Evolutionary conservation across 2,329 filamentous ascomycete genomes (phyloP).

Genomic region (Coleophoma crateriformis): DNA sequence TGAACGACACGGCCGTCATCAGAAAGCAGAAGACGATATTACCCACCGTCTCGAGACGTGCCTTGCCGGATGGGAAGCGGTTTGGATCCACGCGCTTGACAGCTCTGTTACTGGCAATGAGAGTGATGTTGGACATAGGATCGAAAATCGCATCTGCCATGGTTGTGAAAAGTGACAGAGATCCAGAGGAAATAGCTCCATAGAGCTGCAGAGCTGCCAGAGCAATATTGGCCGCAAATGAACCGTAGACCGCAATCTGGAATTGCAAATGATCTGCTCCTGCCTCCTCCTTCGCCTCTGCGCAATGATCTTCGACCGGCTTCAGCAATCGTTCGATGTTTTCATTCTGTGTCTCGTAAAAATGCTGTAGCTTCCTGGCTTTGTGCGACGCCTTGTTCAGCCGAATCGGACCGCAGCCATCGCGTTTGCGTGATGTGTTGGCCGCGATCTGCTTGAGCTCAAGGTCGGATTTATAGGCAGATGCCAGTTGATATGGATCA

Average conservation of each 20-base stretch:
- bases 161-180: constrained; percentile 94
- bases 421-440: constrained; percentile 74
- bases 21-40: constrained; percentile 96
- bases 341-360: constrained; percentile 89
- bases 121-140: constrained; percentile 79
- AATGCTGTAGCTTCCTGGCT: constrained; percentile 55
- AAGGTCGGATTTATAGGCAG: constrained; percentile 68
- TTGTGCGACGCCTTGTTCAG: constrained; percentile 31
- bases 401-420: constrained; percentile 33
- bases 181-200: constrained; percentile 78
- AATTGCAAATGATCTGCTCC: constrained; percentile 75
- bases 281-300: constrained; percentile 69
- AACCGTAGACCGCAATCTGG: constrained; percentile 60
- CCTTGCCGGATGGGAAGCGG: constrained; percentile 87
- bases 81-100: constrained; percentile 81
- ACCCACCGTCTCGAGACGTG: constrained; percentile 88
- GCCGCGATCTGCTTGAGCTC: constrained; percentile 76
- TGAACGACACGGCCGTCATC: constrained; percentile 87
- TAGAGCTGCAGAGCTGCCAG: constrained; percentile 82
- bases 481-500: constrained; percentile 78
- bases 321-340: constrained; percentile 90
- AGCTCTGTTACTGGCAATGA: constrained; percentile 83
- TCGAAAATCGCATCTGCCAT: constrained; percentile 97
- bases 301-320: constrained; percentile 84
- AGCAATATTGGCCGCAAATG: constrained; percentile 74